phyloP scores from a whole-genome alignment of 345 rosid genomes.

The Rhodamnia argentea region DNA sequence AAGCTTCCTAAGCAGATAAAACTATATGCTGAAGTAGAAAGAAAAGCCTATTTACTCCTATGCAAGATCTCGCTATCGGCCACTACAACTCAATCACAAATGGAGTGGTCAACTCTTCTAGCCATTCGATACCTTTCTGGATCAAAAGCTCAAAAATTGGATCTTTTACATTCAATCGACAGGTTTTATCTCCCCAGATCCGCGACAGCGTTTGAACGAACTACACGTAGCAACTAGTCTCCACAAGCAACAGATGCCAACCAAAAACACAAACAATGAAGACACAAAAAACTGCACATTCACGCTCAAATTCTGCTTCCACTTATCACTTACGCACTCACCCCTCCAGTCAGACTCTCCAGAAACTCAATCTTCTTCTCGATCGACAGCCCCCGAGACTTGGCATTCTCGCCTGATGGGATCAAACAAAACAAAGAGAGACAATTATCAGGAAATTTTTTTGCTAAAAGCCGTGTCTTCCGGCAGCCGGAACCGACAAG shows the following conservation, averaged over 20 bases:
- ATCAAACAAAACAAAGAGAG: background rate
- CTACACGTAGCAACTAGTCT: background rate
- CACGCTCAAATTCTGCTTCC: background rate
- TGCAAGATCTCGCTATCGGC: background rate
- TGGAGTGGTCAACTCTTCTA: background rate
- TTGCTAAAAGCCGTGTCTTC: background rate
- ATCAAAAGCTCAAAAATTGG: background rate
- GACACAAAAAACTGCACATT: background rate
- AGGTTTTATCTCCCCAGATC: background rate
- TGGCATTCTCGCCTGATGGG: slow-evolving; percentile 38
- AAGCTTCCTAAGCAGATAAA: background rate
- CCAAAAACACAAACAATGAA: background rate
- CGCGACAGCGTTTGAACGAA: background rate
- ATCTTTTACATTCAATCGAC: background rate
- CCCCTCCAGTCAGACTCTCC: slow-evolving; percentile 61
- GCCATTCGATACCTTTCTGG: background rate
- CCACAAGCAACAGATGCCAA: background rate
- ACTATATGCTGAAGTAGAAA: background rate
- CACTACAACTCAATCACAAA: background rate
- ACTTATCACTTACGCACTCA: background rate
- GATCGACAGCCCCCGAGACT: slow-evolving; percentile 51
- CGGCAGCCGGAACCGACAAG: background rate
- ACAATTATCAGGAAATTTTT: background rate
- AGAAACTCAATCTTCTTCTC: slow-evolving; percentile 92
- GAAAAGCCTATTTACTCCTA: background rate